Evolutionary conservation across 2,329 filamentous ascomycete genomes (phyloP), one percentile per base, ranked within the genome.

Genomic region (Dryadomyces sulphureus): DNA sequence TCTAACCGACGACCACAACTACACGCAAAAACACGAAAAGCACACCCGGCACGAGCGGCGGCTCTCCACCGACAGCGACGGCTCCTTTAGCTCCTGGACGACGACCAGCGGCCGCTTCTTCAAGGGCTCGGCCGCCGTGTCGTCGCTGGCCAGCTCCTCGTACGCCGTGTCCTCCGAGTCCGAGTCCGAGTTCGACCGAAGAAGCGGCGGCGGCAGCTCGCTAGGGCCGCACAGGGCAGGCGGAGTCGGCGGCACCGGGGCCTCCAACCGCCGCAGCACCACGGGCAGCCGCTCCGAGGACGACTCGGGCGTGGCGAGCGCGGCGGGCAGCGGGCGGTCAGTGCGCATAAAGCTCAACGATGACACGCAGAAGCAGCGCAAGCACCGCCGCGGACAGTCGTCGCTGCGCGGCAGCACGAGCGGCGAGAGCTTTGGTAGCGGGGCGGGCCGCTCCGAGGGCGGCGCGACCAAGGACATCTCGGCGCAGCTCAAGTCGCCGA

Each of bases 301-400:
- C 12, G 65, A 69, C 22, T 59, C 68, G 25, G 81, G 87, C 52
- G 27, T 14, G 7, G 27, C 7, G 14, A 30, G 14, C 27, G 27
- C 27, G 27, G 27, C 27, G 27, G 68, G 76, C n/a, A 46, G 19
- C 7, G 77, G 84, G 56, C 75, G 87, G 47, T 94, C 88, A 2
- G 94, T 94, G 52, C 78, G 88, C 35, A 94, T 96, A 56, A 94
- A 92, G 63, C 70, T 94, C 14, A 80, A 90, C 60, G 85, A 94
- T 55, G 85, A 88, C 48, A 74, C 77, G 36, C 65, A 83, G 47
- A 73, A 80, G 52, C 79, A 85, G 60, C 77, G 84, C 48, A 89
- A 87, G 60, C 75, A 81, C 57, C 73, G 72, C 55, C 81, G 77
- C 60, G 68, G 69, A 20, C 69, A 73, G 21, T 60, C 32, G 5